Percentiles rank a stretch among this genome's conserved stretches.
Evolutionary conservation across 139 green algal species (phyloP).

Genomic region (Asterochloris erici): DNA sequence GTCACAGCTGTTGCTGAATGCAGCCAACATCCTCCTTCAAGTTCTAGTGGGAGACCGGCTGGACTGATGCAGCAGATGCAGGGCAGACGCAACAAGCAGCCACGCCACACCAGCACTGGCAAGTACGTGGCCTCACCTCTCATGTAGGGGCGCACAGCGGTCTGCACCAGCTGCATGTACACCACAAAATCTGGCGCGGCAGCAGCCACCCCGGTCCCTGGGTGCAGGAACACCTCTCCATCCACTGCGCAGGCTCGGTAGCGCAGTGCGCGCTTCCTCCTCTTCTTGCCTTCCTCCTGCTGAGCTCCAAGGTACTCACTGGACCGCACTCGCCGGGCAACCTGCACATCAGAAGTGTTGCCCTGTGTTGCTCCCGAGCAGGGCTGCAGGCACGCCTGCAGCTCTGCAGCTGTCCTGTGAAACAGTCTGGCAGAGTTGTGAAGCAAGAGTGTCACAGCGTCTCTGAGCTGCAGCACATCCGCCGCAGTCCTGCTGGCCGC

Average conservation of each 20-base stretch:
- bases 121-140: constrained; percentile 20
- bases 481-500: too few relatives aligned
- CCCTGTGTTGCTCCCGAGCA: too few relatives aligned
- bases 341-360: neutral
- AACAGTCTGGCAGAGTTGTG: too few relatives aligned
- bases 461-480: too few relatives aligned
- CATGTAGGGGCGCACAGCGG: constrained; percentile 87
- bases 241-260: constrained; percentile 22
- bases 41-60: neutral
- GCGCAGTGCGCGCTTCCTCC: constrained; percentile 10
- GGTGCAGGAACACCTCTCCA: constrained; percentile 87
- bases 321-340: constrained; percentile 44
- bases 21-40: neutral
- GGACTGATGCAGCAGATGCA: neutral
- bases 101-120: neutral
- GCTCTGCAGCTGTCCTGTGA: too few relatives aligned
- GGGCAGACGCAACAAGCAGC: neutral
- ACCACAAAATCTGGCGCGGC: constrained; percentile 70
- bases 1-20: neutral
- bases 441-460: too few relatives aligned
- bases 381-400: too few relatives aligned
- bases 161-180: constrained; percentile 76
- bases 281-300: constrained; percentile 18
- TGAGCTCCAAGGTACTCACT: constrained; percentile 30
- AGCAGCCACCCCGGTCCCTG: constrained; percentile 60